Evolutionary conservation across 768 basidiomycete genomes (phyloP), one percentile per base, ranked within the genome.

Genomic region (Boletus sensibilis): DNA sequence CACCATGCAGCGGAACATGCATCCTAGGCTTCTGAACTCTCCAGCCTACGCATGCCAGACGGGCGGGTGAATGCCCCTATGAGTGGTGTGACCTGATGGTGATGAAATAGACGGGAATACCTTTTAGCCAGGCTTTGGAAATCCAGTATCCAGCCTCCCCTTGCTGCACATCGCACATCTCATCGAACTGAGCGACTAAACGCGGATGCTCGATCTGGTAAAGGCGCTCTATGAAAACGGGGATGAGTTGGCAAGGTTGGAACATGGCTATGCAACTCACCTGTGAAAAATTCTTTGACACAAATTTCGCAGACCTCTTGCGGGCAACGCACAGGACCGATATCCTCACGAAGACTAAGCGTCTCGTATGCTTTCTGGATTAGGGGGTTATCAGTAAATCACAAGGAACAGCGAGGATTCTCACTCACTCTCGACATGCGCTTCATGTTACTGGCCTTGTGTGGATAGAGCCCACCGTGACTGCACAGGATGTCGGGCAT

Each of bases 91-190:
- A 59, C 42, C 9, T 31, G 39, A 55, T 57, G 58, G 14, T 41
- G 59, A 63, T 56, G 5, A 46, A 56, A 56, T 48, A 29, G 23
- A 42, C 9, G 35, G 52, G 37, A 59, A 42, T 55, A 88, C 91
- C 91, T 81, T 80, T 87, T 4, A 88, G 68, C 92, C 92, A 94
- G 7, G 73, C 68, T 66, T 86, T 91, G 0, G 92, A 93, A 64
- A 93, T 82, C 86, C 87, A 90, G 67, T 78, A 86, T 8, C 81
- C 81, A 16, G 61, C 58, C 16, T 71, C 68, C 53, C 81, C 80
- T 13, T 73, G 73, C 5, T 72, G 72, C 11, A 76, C 71, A 27
- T 78, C 74, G 38, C 76, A 76, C 7, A 83, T 67, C 5, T 78
- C 75, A 45, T 90, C 85, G 54, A 91, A 87, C 52, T 76, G 69